Evolutionary conservation across 169 alveolate species (phyloP), one percentile per base, ranked within the genome.

Genomic region (Blepharisma undulans): DNA sequence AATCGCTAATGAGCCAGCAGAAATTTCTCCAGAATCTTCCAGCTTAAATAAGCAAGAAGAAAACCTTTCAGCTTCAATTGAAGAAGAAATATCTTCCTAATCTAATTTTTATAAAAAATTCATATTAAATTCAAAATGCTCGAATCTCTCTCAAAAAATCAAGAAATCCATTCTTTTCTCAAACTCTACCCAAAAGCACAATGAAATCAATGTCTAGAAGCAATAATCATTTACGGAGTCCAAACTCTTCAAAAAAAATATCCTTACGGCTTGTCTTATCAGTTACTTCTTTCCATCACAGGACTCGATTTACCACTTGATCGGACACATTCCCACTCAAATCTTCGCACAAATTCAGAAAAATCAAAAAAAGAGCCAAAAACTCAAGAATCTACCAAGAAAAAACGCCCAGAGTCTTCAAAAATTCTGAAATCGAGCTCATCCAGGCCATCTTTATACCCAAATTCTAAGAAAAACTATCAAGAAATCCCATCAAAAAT

Each of bases 191-290:
- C 86, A 21, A 36, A 78, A 78, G 34, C 29, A 25, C 29, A 21
- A 78, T 21, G 86, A 25, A 29, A 25, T 4, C 29, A 27, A 21
- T 78, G 86, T 78, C 61, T 78, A 27, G 86, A 78, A 32, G 86
- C 86, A 21, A 78, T 78, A 1, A 25, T 78, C 61, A 4, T 78
- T n/a, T 78, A 78, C 27, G 86, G 86, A 14, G 34, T 78, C 8
- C 86, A 32, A 29, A 78, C 86, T 1, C 25, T 78, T 25, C 29
- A 78, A 36, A 78, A 25, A 29, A 78, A 78, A 78, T 78, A 27
- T n/a, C 86, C 86, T 78, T 78, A 78, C 16, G 86, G 86, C 29
- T n/a, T 78, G 18, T 27, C 86, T 78, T 27, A 21, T 29, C 34
- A 25, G 29, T 34, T 27, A 32, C 60, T 78, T 21, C 25, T 78